Evolutionary conservation across 2,329 filamentous ascomycete species (phyloP).

Genomic region (Diaporthe eres): DNA sequence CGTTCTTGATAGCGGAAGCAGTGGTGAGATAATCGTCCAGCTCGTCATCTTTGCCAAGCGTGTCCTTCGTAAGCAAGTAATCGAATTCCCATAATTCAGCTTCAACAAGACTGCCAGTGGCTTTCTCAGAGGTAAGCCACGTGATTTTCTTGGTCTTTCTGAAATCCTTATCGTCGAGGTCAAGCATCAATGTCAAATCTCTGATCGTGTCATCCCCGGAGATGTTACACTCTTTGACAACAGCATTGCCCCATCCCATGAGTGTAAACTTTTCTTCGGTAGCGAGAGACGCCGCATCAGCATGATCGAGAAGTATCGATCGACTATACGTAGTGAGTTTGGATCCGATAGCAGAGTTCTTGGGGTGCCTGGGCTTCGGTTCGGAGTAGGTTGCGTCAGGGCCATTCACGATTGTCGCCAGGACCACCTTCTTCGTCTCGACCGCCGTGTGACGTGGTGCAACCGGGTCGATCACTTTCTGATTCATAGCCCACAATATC

Average conservation of each 20-base stretch:
- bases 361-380: constrained; percentile 88
- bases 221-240: constrained; percentile 74
- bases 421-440: constrained; percentile 77
- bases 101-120: constrained; percentile 82
- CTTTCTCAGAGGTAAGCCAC: constrained; percentile 82
- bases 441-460: constrained; percentile 82
- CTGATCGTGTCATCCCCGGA: constrained; percentile 72
- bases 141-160: constrained; percentile 96
- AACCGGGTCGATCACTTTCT: constrained; percentile 84
- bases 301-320: constrained; percentile 86
- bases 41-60: constrained; percentile 88
- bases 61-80: constrained; percentile 95
- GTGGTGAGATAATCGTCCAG: constrained; percentile 87
- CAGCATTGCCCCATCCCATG: constrained; percentile 96
- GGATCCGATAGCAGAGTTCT: constrained; percentile 86
- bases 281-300: constrained; percentile 84
- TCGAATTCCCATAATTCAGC: constrained; percentile 95
- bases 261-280: constrained; percentile 92
- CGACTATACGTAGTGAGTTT: constrained; percentile 88
- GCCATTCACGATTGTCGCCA: constrained; percentile 76
- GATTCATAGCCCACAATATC: constrained; percentile 80
- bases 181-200: constrained; percentile 82
- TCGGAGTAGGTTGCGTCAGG: constrained; percentile 74
- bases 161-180: constrained; percentile 93
- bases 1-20: constrained; percentile 79